A percentile compares a stretch with the other conserved stretches of the same genome.
Conservation (phyloP, 768 basidiomycete genomes). For the Leccinum longicurvipes region DNA sequence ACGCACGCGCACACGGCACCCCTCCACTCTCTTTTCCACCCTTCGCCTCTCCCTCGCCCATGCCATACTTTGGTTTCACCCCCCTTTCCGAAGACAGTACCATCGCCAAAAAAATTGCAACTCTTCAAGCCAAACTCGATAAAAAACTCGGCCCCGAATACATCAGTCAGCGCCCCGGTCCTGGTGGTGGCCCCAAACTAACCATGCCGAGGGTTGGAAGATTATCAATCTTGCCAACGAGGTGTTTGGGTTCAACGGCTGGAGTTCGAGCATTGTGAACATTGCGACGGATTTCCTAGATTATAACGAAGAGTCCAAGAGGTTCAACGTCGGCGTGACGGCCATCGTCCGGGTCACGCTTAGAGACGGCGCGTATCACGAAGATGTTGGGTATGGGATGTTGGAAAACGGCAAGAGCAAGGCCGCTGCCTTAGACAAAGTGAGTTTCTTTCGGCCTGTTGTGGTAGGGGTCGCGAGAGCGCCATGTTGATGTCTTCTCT, state of each 20-base stretch:
- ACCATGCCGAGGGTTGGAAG: slow-evolving; percentile 97
- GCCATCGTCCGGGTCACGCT: slow-evolving; percentile 87
- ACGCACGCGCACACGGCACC: slow-evolving; percentile 50
- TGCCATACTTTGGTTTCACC: neutral
- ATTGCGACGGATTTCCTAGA: slow-evolving; percentile 81
- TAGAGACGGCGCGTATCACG: slow-evolving; percentile 84
- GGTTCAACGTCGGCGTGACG: slow-evolving; percentile 73
- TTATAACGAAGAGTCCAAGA: slow-evolving; percentile 58
- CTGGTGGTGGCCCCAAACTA: slow-evolving; percentile 80
- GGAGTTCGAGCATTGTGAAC: slow-evolving; percentile 78
- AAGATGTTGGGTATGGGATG: slow-evolving; percentile 91
- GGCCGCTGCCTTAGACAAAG: slow-evolving; percentile 88
- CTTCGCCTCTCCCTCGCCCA: slow-evolving; percentile 2
- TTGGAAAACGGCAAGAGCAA: slow-evolving; percentile 85
- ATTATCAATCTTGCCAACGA: slow-evolving; percentile 98
- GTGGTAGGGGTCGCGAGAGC: neutral
- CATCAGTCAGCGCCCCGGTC: slow-evolving; percentile 85
- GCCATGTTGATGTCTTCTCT: slow-evolving; percentile 1
- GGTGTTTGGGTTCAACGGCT: slow-evolving; percentile 97
- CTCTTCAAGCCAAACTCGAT: slow-evolving; percentile 76
- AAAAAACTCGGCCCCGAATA: slow-evolving; percentile 94
- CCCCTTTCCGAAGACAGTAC: slow-evolving; percentile 58
- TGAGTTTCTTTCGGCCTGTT: slow-evolving; percentile 32
- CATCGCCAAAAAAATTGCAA: slow-evolving; percentile 51
- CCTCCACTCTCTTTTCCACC: slow-evolving; percentile 15